Conservation (phyloP, 2,329 filamentous ascomycete species). For the Fusarium dlaminii region DNA sequence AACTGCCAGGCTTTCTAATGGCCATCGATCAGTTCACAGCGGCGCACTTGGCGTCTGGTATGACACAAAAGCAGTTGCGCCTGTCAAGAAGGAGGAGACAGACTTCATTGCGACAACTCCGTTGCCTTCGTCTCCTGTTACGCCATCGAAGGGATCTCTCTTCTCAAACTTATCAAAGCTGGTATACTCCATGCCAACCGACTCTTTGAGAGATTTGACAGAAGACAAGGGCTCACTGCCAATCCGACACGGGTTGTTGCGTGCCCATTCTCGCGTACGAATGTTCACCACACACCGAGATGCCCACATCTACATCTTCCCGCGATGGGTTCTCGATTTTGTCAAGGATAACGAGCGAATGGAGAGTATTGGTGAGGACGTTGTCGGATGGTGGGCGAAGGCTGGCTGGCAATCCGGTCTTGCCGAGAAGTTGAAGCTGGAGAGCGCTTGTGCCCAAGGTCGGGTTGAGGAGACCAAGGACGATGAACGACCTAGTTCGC, state of each 20-base stretch:
- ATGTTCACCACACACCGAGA: slow-evolving; percentile 88
- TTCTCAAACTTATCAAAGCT: slow-evolving; percentile 77
- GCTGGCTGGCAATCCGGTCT: slow-evolving; percentile 88
- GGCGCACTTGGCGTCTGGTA: slow-evolving; percentile 93
- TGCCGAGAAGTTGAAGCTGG: slow-evolving; percentile 78
- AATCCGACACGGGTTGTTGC: slow-evolving; percentile 79
- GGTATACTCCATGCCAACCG: slow-evolving; percentile 87
- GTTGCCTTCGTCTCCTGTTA: slow-evolving; percentile 63
- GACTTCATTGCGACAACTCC: slow-evolving; percentile 88
- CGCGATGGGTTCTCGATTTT: slow-evolving; percentile 89
- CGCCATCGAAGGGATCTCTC: slow-evolving; percentile 65
- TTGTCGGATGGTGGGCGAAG: slow-evolving; percentile 96
- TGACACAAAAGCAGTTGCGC: slow-evolving; percentile 78
- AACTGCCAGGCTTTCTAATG: slow-evolving; percentile 53
- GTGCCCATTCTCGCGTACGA: slow-evolving; percentile 77
- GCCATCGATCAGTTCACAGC: slow-evolving; percentile 59
- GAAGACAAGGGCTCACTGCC: slow-evolving; percentile 79
- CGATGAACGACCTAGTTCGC: slow-evolving; percentile 44
- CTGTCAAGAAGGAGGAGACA: slow-evolving; percentile 89
- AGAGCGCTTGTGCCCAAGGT: slow-evolving; percentile 63
- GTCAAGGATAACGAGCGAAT: slow-evolving; percentile 81
- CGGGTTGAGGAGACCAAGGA: slow-evolving; percentile 51
- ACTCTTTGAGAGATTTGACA: slow-evolving; percentile 84
- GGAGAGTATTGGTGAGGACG: slow-evolving; percentile 89
- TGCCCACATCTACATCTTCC: slow-evolving; percentile 94